Percentiles rank a stretch among this genome's conserved stretches.
Evolutionary conservation across 2,329 filamentous ascomycete species (phyloP).

Genomic region (Neospermospora avenae): DNA sequence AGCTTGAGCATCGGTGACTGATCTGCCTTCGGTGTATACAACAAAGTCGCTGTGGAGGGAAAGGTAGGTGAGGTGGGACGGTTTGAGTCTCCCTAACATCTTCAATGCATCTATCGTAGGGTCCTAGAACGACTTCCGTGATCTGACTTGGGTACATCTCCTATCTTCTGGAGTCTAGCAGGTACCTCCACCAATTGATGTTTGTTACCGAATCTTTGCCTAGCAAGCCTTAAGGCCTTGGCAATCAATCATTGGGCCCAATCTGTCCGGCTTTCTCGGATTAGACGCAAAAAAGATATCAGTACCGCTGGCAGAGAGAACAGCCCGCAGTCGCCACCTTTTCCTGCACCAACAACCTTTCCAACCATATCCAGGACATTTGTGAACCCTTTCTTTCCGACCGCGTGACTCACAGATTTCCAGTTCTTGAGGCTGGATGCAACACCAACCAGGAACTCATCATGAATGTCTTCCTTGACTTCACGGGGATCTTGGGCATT

Average conservation of each 20-base stretch:
- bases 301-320: conserved; percentile 11
- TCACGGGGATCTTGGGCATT: neutral
- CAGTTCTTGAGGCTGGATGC: conserved; percentile 1
- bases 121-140: neutral
- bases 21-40: conserved; percentile 9
- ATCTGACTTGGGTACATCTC: neutral
- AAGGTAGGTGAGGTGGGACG: conserved; percentile 3
- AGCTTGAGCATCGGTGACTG: neutral
- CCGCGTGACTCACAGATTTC: neutral
- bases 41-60: conserved; percentile 6
- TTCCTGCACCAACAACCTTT: conserved; percentile 1
- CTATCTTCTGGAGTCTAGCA: neutral
- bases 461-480: conserved; percentile 11
- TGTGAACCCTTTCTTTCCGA: neutral
- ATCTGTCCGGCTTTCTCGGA: neutral
- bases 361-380: neutral
- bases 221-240: neutral
- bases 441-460: conserved; percentile 3
- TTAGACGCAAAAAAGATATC: neutral
- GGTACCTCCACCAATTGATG: conserved; percentile 3
- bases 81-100: neutral
- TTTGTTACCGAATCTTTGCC: neutral
- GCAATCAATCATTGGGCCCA: neutral
- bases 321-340: conserved; percentile 1
- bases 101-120: conserved; percentile 5